Evolutionary conservation across 345 rosid species (phyloP).

Genomic region (Corchorus olitorius): DNA sequence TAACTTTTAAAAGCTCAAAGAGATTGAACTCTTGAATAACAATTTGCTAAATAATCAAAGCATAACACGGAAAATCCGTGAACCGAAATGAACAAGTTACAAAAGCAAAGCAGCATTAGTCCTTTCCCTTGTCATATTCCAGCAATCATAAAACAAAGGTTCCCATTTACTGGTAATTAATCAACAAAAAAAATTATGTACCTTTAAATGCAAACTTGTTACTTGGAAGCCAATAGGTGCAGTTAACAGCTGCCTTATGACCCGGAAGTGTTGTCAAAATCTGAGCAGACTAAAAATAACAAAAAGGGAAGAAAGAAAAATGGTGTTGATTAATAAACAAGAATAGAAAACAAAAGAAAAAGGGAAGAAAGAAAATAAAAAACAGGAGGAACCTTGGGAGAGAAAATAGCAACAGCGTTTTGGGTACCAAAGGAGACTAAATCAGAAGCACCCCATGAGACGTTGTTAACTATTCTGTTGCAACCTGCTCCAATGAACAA

Average conservation of each 20-base stretch:
- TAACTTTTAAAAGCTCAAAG: not conserved
- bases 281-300: constrained; percentile 58
- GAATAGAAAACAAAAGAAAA: not conserved
- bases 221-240: constrained; percentile 88
- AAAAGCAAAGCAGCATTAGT: not conserved
- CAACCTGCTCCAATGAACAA: constrained; percentile 91
- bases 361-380: not conserved
- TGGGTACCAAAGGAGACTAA: constrained; percentile 86
- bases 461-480: constrained; percentile 84
- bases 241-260: constrained; percentile 78
- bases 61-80: not conserved
- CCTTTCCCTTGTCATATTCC: not conserved
- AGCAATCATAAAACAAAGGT: not conserved
- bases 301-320: not conserved
- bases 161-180: not conserved
- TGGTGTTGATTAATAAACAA: not conserved
- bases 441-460: constrained; percentile 87
- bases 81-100: not conserved
- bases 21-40: not conserved
- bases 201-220: constrained; percentile 80
- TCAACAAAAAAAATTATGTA: constrained; percentile 16
- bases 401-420: constrained; percentile 81
- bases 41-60: not conserved
- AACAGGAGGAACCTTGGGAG: constrained; percentile 51
- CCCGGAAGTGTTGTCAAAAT: constrained; percentile 88